These are phyloP conservation scores for Boletus coccyginus DNA, from an alignment of 768 basidiomycete genomes.

Conservation along the genomic window DNA sequence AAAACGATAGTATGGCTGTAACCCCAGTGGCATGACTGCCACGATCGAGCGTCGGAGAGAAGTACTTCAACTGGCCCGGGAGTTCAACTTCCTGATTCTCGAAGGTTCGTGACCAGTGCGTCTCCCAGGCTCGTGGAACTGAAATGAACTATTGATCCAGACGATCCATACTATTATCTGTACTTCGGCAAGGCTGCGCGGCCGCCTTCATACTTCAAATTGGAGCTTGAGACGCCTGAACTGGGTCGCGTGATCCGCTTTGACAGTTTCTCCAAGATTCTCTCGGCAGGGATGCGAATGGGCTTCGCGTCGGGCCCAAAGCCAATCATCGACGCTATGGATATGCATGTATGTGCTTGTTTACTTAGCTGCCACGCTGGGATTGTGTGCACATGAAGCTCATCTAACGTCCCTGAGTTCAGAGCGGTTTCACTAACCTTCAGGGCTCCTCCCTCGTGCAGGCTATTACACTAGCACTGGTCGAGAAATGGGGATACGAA, in stretches of 20 bases:
- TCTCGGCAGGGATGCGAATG: slow-evolving; percentile 73
- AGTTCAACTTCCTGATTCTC: slow-evolving; percentile 77
- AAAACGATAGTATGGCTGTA: slow-evolving; percentile 66
- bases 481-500: slow-evolving; percentile 72
- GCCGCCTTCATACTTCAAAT: slow-evolving; percentile 76
- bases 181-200: slow-evolving; percentile 67
- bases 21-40: slow-evolving; percentile 82
- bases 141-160: slow-evolving; percentile 33
- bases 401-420: slow-evolving; percentile 14
- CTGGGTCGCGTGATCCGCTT: slow-evolving; percentile 83
- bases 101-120: slow-evolving; percentile 53
- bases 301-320: slow-evolving; percentile 81
- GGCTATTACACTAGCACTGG: slow-evolving; percentile 53
- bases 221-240: slow-evolving; percentile 66
- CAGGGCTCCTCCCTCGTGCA: slow-evolving; percentile 67
- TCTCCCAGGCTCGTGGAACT: neutral
- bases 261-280: slow-evolving; percentile 86
- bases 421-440: slow-evolving; percentile 68
- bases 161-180: slow-evolving; percentile 78
- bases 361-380: slow-evolving; percentile 14
- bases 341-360: slow-evolving; percentile 54
- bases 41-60: slow-evolving; percentile 66
- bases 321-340: slow-evolving; percentile 62
- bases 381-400: neutral
- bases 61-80: slow-evolving; percentile 66